phyloP scores from a whole-genome alignment of 208 protist genomes.

The Zelonia costaricensis region DNA sequence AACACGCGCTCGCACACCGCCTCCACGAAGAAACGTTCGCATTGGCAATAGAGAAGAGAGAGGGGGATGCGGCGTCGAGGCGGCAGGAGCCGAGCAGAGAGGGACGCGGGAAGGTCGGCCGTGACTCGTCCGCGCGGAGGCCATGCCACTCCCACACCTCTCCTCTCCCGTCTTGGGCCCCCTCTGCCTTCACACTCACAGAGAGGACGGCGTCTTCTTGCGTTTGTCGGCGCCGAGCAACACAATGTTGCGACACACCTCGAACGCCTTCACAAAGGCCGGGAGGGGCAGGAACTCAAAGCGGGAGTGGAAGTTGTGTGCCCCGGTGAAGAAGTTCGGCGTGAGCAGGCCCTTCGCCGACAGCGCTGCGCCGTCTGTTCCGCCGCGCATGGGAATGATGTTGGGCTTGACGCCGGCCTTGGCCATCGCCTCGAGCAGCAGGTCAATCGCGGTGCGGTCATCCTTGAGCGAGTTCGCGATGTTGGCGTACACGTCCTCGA shows the following conservation, averaged over 20 bases:
- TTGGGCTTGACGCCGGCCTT: constrained; percentile 67
- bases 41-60: too few relatives aligned
- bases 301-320: constrained; percentile 89
- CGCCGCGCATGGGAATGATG: constrained; percentile 81
- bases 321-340: constrained; percentile 88
- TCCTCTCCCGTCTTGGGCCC: too few relatives aligned
- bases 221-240: constrained; percentile 45
- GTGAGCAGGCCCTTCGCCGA: constrained; percentile 68
- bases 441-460: constrained; percentile 64
- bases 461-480: constrained; percentile 63
- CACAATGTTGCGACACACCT: constrained; percentile 78
- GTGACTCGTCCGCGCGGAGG: too few relatives aligned
- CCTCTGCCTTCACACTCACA: constrained; percentile 12
- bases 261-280: constrained; percentile 81
- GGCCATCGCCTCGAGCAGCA: constrained; percentile 67
- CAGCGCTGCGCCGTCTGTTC: constrained; percentile 81
- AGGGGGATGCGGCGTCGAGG: not conserved
- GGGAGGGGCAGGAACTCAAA: constrained; percentile 85
- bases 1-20: too few relatives aligned
- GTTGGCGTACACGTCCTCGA: constrained; percentile 79
- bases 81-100: too few relatives aligned
- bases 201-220: constrained; percentile 11
- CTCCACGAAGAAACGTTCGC: too few relatives aligned
- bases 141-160: too few relatives aligned
- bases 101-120: too few relatives aligned